Percentiles rank a stretch among this genome's conserved stretches.
Evolutionary conservation across 2,329 filamentous ascomycete species (phyloP).

Genomic region (Botryosphaeria dothidea): DNA sequence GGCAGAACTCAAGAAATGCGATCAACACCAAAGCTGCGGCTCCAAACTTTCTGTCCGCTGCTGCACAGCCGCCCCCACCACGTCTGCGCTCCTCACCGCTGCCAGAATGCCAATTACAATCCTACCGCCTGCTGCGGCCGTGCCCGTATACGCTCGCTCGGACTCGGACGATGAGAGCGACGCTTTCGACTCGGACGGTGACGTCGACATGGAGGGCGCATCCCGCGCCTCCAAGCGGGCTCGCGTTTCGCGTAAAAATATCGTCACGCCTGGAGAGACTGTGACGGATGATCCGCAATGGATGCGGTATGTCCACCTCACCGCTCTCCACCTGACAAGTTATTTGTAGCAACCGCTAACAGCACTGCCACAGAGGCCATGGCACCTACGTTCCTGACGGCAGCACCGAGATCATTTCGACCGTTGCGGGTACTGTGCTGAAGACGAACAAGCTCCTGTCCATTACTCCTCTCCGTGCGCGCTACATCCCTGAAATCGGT

Average conservation of each 20-base stretch:
- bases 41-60: not conserved
- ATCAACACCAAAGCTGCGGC: not conserved
- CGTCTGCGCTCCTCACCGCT: not conserved
- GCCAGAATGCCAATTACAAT: constrained; percentile 60
- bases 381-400: constrained; percentile 75
- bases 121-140: constrained; percentile 51
- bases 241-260: constrained; percentile 44
- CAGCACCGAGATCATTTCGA: constrained; percentile 75
- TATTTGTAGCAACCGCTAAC: constrained; percentile 22
- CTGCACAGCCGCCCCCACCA: not conserved
- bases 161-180: constrained; percentile 34
- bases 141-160: constrained; percentile 28
- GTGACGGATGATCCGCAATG: constrained; percentile 93
- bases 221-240: constrained; percentile 43
- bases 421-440: constrained; percentile 84
- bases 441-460: constrained; percentile 97
- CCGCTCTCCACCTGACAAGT: not conserved
- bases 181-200: constrained; percentile 47
- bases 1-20: not conserved
- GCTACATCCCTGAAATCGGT: constrained; percentile 94
- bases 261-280: constrained; percentile 85
- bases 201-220: constrained; percentile 51
- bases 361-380: constrained; percentile 67
- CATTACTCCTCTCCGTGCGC: constrained; percentile 83
- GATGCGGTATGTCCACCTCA: constrained; percentile 60